phyloP scores from a whole-genome alignment of 1,284 basidiomycete genomes.

The Boletus coffeatus region DNA sequence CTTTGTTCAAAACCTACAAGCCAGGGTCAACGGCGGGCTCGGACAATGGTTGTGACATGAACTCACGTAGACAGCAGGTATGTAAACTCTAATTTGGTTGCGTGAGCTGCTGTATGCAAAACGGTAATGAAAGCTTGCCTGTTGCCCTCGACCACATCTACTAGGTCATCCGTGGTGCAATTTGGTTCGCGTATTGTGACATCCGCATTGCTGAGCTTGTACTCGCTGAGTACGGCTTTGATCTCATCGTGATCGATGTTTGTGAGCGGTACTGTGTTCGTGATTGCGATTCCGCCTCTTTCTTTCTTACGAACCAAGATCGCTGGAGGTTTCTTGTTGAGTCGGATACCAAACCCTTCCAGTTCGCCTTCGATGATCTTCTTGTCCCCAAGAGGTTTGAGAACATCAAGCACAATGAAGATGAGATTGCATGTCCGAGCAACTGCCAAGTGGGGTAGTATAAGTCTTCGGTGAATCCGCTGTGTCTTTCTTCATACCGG shows the following conservation, averaged over 20 bases:
- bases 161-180: conserved; percentile 96
- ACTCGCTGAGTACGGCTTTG: conserved; percentile 93
- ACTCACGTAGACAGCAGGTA: conserved; percentile 84
- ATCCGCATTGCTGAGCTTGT: conserved; percentile 86
- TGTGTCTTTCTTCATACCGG: conserved; percentile 50
- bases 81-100: conserved; percentile 69
- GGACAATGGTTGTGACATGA: neutral
- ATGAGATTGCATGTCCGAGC: conserved; percentile 98
- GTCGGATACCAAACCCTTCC: conserved; percentile 94
- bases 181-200: conserved; percentile 91
- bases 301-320: conserved; percentile 91
- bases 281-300: conserved; percentile 90
- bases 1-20: conserved; percentile 71
- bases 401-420: conserved; percentile 97
- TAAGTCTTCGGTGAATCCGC: conserved; percentile 11
- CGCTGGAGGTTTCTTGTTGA: conserved; percentile 94
- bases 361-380: conserved; percentile 87
- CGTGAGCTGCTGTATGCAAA: conserved; percentile 8
- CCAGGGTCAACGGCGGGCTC: conserved; percentile 4
- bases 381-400: conserved; percentile 96
- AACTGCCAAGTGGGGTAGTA: conserved; percentile 44
- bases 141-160: conserved; percentile 94
- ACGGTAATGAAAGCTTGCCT: conserved; percentile 41
- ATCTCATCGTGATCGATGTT: conserved; percentile 96
- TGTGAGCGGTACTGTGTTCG: conserved; percentile 95